Base-by-base conservation (phyloP, 2,329 filamentous ascomycete genomes). In the Epichloe typhina region DNA sequence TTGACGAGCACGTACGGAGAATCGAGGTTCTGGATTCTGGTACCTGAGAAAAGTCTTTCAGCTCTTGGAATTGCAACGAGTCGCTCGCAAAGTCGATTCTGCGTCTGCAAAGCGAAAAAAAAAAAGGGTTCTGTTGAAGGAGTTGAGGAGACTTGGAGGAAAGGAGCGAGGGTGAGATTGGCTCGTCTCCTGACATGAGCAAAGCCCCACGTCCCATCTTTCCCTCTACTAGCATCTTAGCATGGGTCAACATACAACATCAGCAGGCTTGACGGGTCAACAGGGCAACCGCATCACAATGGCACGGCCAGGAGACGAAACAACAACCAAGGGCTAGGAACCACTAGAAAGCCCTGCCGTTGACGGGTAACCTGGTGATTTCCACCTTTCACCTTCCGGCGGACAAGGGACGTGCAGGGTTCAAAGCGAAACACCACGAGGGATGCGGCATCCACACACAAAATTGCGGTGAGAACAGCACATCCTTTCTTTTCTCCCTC, bases 361-460 rank as follows among this genome's bases (percentile, higher is more conserved):
- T 31, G 26, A 31, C 26, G 3, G 8, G 26, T 31, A 31, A 3
- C 7, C 26, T 31, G 26, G 26, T 31, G 7, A 40, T 11, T 41
- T 41, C 9, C 23, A n/a, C 42, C 26, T 31, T 31, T 1, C 39
- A 19, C 19, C 35, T 17, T 37, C 13, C 4, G 41, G 41, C 12
- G 40, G 45, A n/a, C 46, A 26, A 40, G 46, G 46, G 46, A 21
- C 19, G 23, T 9, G 46, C 13, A 39, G n/a, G 35, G 17, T 15
- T 36, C 26, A 33, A 19, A 23, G 35, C 49, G 43, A 53, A 51
- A 45, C 49, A 53, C 55, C 51, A 37, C 44, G 54, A 49, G 52
- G 50, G 53, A 58, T 54, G 53, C 5, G 11, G n/a, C 12, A 12
- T 44, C 41, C 43, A 19, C 43, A 46, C 44, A n/a, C 44, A 5